Evolutionary conservation across 208 protist genomes (phyloP).

Genomic region (Trypanosoma mega): DNA sequence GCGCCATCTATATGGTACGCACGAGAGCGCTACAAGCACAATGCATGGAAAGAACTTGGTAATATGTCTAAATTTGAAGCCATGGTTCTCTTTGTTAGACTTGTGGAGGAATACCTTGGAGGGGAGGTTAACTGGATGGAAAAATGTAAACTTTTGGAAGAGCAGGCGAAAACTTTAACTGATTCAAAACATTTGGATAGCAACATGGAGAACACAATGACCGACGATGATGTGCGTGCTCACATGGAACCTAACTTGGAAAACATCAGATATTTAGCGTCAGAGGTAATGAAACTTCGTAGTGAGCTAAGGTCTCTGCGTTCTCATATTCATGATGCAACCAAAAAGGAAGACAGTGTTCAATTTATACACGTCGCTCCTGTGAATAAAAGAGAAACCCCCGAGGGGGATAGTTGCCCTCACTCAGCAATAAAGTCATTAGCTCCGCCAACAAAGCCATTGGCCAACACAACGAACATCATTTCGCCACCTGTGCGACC

Average conservation of each 20-base stretch:
- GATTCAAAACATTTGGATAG: background rate
- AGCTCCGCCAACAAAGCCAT: slow-evolving; percentile 9
- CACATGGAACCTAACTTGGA: slow-evolving; percentile 33
- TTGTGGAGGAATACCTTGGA: slow-evolving; percentile 30
- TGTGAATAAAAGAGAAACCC: background rate
- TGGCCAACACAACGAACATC: background rate
- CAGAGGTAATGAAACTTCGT: slow-evolving; percentile 51
- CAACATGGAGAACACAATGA: background rate
- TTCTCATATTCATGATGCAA: background rate
- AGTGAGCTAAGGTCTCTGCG: slow-evolving; percentile 12
- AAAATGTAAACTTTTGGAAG: background rate
- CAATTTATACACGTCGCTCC: background rate
- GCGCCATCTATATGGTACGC: slow-evolving; percentile 65
- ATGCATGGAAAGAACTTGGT: slow-evolving; percentile 69
- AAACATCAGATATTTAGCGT: slow-evolving; percentile 52
- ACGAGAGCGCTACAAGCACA: slow-evolving; percentile 64
- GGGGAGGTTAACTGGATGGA: slow-evolving; percentile 21
- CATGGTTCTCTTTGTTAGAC: slow-evolving; percentile 85
- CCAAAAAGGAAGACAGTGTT: background rate
- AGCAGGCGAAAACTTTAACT: background rate
- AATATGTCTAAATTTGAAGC: slow-evolving; percentile 71
- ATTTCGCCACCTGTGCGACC: slow-evolving; percentile 11
- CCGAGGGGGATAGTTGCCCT: background rate
- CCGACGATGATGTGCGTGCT: slow-evolving; percentile 49
- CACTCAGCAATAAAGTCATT: background rate